A percentile compares a stretch with the other conserved stretches of the same genome.
These are phyloP conservation scores for Magnaporthales sp. DNA, from an alignment of 2,329 filamentous ascomycete genomes.

Conservation along the genomic window DNA sequence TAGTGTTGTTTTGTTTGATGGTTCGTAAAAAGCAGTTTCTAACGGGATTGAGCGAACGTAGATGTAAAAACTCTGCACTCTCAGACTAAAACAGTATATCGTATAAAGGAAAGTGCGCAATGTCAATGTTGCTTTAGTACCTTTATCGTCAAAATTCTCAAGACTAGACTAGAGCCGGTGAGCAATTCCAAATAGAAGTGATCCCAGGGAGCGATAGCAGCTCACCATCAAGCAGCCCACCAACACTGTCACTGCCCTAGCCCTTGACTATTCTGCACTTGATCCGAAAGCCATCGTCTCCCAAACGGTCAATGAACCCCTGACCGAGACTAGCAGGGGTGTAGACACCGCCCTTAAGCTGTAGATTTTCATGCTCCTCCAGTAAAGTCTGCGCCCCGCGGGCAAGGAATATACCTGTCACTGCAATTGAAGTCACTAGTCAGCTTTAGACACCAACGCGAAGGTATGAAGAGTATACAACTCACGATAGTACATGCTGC, in stretches of 20 bases:
- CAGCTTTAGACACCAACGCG: not conserved
- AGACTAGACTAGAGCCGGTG: too few relatives aligned
- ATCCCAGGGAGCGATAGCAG: too few relatives aligned
- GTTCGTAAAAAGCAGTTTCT: too few relatives aligned
- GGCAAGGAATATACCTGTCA: slow-evolving; percentile 55
- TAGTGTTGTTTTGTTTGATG: not conserved
- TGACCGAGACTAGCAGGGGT: slow-evolving; percentile 66
- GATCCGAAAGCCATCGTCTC: slow-evolving; percentile 53
- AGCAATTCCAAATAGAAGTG: too few relatives aligned
- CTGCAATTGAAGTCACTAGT: slow-evolving; percentile 23
- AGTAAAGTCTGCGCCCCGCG: slow-evolving; percentile 59
- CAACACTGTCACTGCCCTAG: not conserved
- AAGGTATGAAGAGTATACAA: slow-evolving; percentile 3
- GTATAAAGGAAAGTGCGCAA: too few relatives aligned
- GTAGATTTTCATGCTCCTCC: slow-evolving; percentile 52
- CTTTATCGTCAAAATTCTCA: too few relatives aligned
- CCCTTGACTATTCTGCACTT: slow-evolving; percentile 35
- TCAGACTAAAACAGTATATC: too few relatives aligned
- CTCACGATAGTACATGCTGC: slow-evolving; percentile 59
- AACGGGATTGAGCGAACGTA: too few relatives aligned
- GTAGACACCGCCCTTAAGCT: slow-evolving; percentile 57
- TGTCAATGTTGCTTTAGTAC: too few relatives aligned
- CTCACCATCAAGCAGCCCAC: too few relatives aligned
- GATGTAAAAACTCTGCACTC: too few relatives aligned
- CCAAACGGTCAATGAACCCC: slow-evolving; percentile 53